A percentile compares a stretch with the other conserved stretches of the same genome.
Evolutionary conservation across 2,329 filamentous ascomycete species (phyloP).

Genomic region (Lanzia echinophila): DNA sequence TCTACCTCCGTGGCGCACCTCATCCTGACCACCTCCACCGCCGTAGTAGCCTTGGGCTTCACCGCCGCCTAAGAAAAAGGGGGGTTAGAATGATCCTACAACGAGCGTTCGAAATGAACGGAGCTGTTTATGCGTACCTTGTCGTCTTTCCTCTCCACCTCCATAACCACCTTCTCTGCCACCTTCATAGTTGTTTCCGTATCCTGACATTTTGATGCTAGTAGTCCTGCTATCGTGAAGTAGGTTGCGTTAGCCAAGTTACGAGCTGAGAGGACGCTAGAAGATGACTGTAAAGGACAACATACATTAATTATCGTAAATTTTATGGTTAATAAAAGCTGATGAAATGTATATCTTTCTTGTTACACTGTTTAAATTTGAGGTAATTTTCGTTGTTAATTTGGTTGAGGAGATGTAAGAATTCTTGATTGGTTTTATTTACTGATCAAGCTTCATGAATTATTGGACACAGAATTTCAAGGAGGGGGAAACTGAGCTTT

Average conservation of each 20-base stretch:
- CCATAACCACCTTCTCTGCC: slow-evolving; percentile 22
- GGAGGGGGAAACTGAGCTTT: not conserved
- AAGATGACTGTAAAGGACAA: too few relatives aligned
- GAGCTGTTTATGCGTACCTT: not conserved
- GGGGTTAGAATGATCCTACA: not conserved
- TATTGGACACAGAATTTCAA: not conserved
- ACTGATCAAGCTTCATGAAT: not conserved
- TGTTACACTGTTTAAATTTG: not conserved
- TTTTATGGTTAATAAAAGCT: too few relatives aligned
- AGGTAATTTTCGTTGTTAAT: too few relatives aligned
- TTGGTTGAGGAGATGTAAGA: not conserved
- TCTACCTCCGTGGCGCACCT: slow-evolving; percentile 11
- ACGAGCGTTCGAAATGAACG: not conserved
- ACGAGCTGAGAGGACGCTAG: not conserved
- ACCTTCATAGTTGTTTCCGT: not conserved
- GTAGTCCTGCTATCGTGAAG: not conserved
- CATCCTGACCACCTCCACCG: slow-evolving; percentile 2
- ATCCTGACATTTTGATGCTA: slow-evolving; percentile 3
- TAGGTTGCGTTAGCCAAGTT: not conserved
- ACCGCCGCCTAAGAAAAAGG: not conserved
- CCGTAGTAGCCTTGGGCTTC: slow-evolving; percentile 7
- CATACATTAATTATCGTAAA: too few relatives aligned
- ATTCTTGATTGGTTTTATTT: not conserved
- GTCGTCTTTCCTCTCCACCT: slow-evolving; percentile 4
- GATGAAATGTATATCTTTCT: not conserved